Conservation (phyloP, 1,139 yeast species). For the Entelexis sorbosivorans region DNA sequence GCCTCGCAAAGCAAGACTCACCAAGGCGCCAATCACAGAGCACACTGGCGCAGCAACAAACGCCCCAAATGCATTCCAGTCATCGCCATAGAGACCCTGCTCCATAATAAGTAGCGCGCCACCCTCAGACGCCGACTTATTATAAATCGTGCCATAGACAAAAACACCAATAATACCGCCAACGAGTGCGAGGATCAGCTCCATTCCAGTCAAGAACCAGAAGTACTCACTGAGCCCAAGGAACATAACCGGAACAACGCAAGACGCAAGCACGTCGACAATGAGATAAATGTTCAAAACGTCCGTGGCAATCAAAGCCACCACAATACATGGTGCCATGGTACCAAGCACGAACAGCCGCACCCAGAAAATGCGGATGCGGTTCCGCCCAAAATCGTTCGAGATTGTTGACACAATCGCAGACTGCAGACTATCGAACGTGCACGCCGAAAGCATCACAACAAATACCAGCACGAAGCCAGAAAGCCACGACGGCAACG, state of each 20-base stretch:
- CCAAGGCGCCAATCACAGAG: conserved; percentile 50
- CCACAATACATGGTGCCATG: conserved; percentile 75
- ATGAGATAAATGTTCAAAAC: conserved; percentile 78
- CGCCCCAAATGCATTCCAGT: conserved; percentile 94
- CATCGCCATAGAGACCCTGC: conserved; percentile 71
- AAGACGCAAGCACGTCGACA: conserved; percentile 79
- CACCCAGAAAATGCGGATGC: conserved; percentile 51
- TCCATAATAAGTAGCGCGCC: conserved; percentile 61
- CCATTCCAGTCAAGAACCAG: conserved; percentile 68
- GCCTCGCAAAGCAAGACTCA: conserved; percentile 42
- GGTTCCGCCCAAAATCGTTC: conserved; percentile 80
- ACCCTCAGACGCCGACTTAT: conserved; percentile 50
- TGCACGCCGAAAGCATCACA: conserved; percentile 68
- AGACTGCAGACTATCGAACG: conserved; percentile 80
- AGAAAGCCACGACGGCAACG: conserved; percentile 79
- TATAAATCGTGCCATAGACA: conserved; percentile 73
- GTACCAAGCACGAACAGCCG: conserved; percentile 63
- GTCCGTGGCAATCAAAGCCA: conserved; percentile 72
- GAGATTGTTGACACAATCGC: conserved; percentile 84
- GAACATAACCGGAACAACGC: conserved; percentile 76
- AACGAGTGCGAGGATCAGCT: conserved; percentile 70
- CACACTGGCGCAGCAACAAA: conserved; percentile 86
- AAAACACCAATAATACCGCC: conserved; percentile 75
- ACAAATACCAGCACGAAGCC: conserved; percentile 73
- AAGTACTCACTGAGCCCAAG: conserved; percentile 57